Evolutionary conservation across 176 grass and related monocot species (phyloP).

Genomic region (Ensete glaucum): DNA sequence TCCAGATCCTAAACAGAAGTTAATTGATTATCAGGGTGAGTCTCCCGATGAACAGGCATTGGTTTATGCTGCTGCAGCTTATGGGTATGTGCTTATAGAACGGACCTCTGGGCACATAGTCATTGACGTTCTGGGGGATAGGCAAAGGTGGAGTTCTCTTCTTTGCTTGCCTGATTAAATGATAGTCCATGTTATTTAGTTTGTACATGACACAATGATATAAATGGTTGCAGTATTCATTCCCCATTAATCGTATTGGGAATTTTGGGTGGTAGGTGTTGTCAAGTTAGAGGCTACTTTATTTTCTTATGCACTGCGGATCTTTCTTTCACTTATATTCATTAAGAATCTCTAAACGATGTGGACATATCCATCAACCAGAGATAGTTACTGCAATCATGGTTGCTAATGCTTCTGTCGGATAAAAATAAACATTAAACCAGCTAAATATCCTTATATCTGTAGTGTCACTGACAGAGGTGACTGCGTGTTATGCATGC

Average conservation of each 20-base stretch:
- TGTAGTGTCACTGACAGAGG: no score
- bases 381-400: not conserved
- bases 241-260: not conserved
- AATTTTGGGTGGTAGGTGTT: not conserved
- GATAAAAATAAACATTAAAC: no score
- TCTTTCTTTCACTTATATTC: not conserved
- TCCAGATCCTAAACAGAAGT: conserved; percentile 45
- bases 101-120: conserved; percentile 66
- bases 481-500: not conserved
- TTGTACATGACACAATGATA: not conserved
- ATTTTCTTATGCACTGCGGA: not conserved
- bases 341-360: not conserved
- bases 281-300: not conserved
- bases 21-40: conserved; percentile 86
- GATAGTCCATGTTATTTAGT: not conserved
- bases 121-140: conserved; percentile 63
- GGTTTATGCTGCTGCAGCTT: conserved; percentile 75
- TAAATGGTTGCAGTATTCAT: not conserved
- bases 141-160: conserved; percentile 50
- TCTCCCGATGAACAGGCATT: conserved; percentile 87
- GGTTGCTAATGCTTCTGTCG: no score
- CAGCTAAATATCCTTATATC: no score
- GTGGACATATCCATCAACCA: not conserved
- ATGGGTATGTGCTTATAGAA: conserved; percentile 80
- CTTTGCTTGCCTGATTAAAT: conserved; percentile 15